These are phyloP conservation scores for Suillus subluteus DNA, from an alignment of 768 basidiomycete species.

Conservation along the genomic window DNA sequence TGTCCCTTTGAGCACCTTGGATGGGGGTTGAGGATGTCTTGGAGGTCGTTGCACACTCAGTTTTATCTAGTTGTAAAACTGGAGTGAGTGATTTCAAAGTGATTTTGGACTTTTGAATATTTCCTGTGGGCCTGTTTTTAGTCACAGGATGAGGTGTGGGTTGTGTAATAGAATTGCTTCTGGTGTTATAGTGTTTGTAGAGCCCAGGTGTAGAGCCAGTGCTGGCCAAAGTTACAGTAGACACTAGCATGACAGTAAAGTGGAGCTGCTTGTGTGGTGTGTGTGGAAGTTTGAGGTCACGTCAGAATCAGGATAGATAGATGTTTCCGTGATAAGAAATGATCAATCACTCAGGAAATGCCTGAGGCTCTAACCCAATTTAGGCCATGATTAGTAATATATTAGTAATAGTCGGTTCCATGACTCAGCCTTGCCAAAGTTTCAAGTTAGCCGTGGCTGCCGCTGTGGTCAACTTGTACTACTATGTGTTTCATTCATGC, in stretches of 20 bases:
- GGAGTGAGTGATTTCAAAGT: background rate
- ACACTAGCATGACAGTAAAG: background rate
- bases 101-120: background rate
- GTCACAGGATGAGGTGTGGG: background rate
- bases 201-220: background rate
- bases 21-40: background rate
- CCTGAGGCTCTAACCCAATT: background rate
- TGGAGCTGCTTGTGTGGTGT: background rate
- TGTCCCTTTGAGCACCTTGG: too few relatives aligned
- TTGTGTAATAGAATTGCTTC: background rate
- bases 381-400: background rate
- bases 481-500: too few relatives aligned
- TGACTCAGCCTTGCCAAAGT: background rate
- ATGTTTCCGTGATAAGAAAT: background rate
- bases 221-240: background rate
- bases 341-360: background rate
- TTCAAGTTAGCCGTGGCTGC: too few relatives aligned
- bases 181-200: background rate
- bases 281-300: too few relatives aligned
- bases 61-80: background rate
- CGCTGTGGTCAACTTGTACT: too few relatives aligned
- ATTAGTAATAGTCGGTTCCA: too few relatives aligned
- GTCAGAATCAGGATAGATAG: background rate
- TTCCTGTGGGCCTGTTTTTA: background rate
- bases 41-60: background rate